Evolutionary conservation across 2,329 filamentous ascomycete genomes (phyloP), one percentile per base, ranked within the genome.

Genomic region (Chaetomiaceae sp.): DNA sequence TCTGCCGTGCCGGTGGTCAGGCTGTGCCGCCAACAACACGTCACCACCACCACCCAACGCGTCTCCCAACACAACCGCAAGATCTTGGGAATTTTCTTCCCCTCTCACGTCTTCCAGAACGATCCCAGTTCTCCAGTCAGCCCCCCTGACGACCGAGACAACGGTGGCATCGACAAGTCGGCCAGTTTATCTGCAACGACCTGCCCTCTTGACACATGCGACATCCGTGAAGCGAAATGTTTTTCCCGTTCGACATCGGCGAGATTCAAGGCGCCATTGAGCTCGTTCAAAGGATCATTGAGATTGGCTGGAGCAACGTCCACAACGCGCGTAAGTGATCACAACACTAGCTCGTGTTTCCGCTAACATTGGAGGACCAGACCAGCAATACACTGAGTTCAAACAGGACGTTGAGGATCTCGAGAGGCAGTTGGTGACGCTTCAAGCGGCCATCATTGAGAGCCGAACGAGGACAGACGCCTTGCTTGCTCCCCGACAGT

Each of bases 361-460:
- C 15, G 17, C 17, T 34, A 11, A 31, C 33, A 27, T 25, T 19
- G 6, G 11, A 27, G 19, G 6, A 17, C 5, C 15, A 53, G 51
- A 56, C 27, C 25, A 37, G n/a, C 45, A 56, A 37, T 56, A 56
- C 36, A 19, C 19, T 4, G 54, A 56, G 7, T 56, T 56, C 6
- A 40, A 47, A 19, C 31, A 53, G 11, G 54, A 56, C 12, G 25
- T 56, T 15, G 38, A 53, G 27, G 19, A 17, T 1, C 36, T 56
- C 33, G 43, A 6, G 9, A 17, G 27, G 3, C 51, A 42, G 3
- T 29, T 56, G 6, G 14, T 38, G n/a, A 47, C 36, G 4, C 39
- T 51, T 6, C 39, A 51, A 7, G 40, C 43, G 6, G 36, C 40
- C n/a, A 38, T 38, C 14, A 15, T 29, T 2, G 34, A 42, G 7